Evolutionary conservation across 495 filamentous ascomycete species (phyloP).

Genomic region (Trichoderma parareesei): DNA sequence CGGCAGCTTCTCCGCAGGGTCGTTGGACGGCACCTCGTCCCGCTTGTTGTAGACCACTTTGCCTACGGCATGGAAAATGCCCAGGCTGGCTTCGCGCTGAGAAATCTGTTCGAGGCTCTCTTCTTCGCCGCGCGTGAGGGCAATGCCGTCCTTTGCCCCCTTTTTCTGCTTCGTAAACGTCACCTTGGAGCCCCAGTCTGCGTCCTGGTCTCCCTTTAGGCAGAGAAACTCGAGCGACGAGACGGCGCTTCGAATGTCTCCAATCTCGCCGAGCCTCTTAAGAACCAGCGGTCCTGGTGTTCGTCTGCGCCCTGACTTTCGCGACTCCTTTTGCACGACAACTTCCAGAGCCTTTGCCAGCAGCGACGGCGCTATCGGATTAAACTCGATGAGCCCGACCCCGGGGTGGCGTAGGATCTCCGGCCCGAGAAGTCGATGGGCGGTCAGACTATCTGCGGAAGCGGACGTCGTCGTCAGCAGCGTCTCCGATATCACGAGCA

Average conservation of each 20-base stretch:
- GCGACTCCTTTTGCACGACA: constrained; percentile 72
- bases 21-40: constrained; percentile 29
- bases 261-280: constrained; percentile 66
- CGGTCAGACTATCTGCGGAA: constrained; percentile 79
- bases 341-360: constrained; percentile 74
- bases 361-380: constrained; percentile 79
- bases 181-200: constrained; percentile 60
- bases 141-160: constrained; percentile 40
- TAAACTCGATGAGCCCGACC: constrained; percentile 77
- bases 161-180: constrained; percentile 55
- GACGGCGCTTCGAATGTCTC: constrained; percentile 87
- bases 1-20: constrained; percentile 42
- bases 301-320: constrained; percentile 54
- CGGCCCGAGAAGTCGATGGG: constrained; percentile 76
- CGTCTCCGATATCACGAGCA: constrained; percentile 88
- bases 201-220: constrained; percentile 57
- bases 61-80: constrained; percentile 93
- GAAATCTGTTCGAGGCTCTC: constrained; percentile 66
- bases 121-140: constrained; percentile 62
- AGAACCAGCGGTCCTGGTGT: constrained; percentile 65
- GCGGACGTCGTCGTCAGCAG: constrained; percentile 66
- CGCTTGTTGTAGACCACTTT: constrained; percentile 94
- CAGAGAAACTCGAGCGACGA: constrained; percentile 87
- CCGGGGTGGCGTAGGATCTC: constrained; percentile 72
- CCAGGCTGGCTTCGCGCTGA: constrained; percentile 76